Percentiles rank a stretch among this genome's conserved stretches.
phyloP scores from a whole-genome alignment of 495 filamentous ascomycete genomes.

The Neurospora sp. region DNA sequence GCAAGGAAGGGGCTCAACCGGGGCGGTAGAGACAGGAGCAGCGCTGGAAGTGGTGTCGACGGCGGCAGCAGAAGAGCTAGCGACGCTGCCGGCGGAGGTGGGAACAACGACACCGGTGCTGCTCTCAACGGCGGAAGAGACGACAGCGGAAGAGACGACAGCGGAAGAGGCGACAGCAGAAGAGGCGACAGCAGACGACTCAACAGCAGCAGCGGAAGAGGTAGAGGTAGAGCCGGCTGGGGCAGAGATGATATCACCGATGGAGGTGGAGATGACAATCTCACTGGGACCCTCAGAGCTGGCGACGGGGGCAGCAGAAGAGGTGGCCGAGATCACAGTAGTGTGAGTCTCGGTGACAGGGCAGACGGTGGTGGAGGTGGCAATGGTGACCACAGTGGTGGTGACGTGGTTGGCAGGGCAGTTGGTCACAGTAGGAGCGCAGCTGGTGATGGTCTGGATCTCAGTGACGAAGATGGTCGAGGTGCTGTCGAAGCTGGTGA shows the following conservation, averaged over 20 bases:
- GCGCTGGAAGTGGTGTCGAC: conserved; percentile 22
- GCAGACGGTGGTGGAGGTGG: conserved; percentile 54
- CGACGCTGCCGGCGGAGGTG: conserved; percentile 6
- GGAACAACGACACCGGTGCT: conserved; percentile 2
- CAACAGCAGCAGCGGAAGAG: neutral
- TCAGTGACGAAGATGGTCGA: conserved; percentile 54
- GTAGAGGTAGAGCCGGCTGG: neutral
- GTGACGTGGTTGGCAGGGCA: conserved; percentile 45
- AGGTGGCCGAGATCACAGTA: conserved; percentile 7
- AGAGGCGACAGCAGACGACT: neutral
- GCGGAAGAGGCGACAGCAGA: neutral
- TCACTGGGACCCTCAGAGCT: conserved; percentile 1
- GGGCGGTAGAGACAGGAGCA: conserved; percentile 25
- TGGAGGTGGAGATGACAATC: neutral
- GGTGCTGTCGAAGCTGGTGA: conserved; percentile 33
- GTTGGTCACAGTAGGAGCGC: conserved; percentile 43
- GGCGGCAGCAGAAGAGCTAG: neutral
- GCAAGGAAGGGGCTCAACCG: conserved; percentile 44
- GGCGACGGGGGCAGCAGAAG: conserved; percentile 5
- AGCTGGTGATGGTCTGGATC: conserved; percentile 49
- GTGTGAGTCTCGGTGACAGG: conserved; percentile 35
- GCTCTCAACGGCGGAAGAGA: conserved; percentile 1
- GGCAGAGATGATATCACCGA: neutral
- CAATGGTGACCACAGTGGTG: conserved; percentile 47
- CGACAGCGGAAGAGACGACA: conserved; percentile 2